Evolutionary conservation across 108 stramenopile genomes (phyloP).

Genomic region (Nitzschia putrida): DNA sequence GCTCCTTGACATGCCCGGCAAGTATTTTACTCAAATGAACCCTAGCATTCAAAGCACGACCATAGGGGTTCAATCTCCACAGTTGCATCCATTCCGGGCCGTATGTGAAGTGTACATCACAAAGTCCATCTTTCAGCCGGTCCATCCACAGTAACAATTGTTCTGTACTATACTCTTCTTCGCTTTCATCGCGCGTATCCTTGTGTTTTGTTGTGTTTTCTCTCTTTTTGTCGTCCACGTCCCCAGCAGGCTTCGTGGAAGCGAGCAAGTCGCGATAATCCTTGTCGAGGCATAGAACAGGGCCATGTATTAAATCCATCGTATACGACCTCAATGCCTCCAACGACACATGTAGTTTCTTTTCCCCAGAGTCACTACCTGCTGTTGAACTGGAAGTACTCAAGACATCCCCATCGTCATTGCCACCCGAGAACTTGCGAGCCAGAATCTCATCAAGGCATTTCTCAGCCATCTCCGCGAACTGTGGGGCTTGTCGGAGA

Average conservation of each 20-base stretch:
- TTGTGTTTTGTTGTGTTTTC: not conserved
- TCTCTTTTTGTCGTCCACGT: not conserved
- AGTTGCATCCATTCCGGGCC: slow-evolving; percentile 42
- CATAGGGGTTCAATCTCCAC: slow-evolving; percentile 39
- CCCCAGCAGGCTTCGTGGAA: not conserved
- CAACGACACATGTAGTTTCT: slow-evolving; percentile 11
- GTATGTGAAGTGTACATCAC: slow-evolving; percentile 34
- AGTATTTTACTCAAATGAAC: slow-evolving; percentile 24
- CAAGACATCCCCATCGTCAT: slow-evolving; percentile 6
- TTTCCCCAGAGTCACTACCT: slow-evolving; percentile 1
- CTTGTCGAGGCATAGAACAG: slow-evolving; percentile 12
- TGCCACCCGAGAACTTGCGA: slow-evolving; percentile 9
- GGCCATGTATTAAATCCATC: slow-evolving; percentile 33
- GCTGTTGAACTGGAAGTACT: slow-evolving; percentile 1
- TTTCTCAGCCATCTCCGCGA: slow-evolving; percentile 28
- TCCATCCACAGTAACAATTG: slow-evolving; percentile 41
- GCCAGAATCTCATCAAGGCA: slow-evolving; percentile 24
- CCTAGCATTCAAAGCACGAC: slow-evolving; percentile 35
- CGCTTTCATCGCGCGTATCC: not conserved
- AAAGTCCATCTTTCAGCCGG: slow-evolving; percentile 37
- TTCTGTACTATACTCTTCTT: slow-evolving; percentile 8
- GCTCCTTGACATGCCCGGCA: slow-evolving; percentile 18
- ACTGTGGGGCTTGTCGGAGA: slow-evolving; percentile 20
- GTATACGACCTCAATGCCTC: slow-evolving; percentile 37
- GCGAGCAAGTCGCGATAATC: slow-evolving; percentile 1